Conservation (phyloP, 345 rosid species). For the Linum tenue region DNA sequence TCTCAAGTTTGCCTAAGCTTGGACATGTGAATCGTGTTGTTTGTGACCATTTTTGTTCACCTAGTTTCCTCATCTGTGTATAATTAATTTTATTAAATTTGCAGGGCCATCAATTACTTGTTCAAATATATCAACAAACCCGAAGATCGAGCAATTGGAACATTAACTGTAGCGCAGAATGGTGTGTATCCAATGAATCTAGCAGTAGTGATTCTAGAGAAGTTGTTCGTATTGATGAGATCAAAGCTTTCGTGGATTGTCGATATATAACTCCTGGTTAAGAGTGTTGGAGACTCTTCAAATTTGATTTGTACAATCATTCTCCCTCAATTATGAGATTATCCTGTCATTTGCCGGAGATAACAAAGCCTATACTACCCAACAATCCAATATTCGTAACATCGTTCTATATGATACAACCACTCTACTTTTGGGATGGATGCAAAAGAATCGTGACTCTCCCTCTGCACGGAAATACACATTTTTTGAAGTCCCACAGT, state of each 20-base stretch:
- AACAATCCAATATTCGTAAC: background rate
- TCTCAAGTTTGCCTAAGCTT: too few species aligned
- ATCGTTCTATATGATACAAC: background rate
- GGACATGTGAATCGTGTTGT: too few species aligned
- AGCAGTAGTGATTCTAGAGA: too few species aligned
- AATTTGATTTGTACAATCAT: constrained; percentile 4
- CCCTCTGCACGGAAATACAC: background rate
- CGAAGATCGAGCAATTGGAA: background rate
- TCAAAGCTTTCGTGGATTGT: constrained; percentile 3
- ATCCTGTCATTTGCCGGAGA: background rate
- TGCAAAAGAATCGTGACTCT: background rate
- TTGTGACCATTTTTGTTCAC: too few species aligned
- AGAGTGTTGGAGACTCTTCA: constrained; percentile 10
- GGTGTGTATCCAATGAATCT: background rate
- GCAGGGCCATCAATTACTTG: background rate
- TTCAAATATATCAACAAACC: constrained; percentile 5
- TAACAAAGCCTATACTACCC: background rate
- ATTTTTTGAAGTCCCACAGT: constrained; percentile 5
- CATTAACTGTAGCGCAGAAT: too few species aligned
- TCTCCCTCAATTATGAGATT: background rate
- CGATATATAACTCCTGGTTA: constrained; percentile 4
- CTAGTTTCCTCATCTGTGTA: too few species aligned
- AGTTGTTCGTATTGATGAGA: constrained; percentile 4
- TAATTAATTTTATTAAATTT: too few species aligned
- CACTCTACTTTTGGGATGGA: constrained; percentile 3